Evolutionary conservation across 1,284 basidiomycete species (phyloP), one percentile per base, ranked within the genome.

Genomic region (Cutaneotrichosporon spelunceum): DNA sequence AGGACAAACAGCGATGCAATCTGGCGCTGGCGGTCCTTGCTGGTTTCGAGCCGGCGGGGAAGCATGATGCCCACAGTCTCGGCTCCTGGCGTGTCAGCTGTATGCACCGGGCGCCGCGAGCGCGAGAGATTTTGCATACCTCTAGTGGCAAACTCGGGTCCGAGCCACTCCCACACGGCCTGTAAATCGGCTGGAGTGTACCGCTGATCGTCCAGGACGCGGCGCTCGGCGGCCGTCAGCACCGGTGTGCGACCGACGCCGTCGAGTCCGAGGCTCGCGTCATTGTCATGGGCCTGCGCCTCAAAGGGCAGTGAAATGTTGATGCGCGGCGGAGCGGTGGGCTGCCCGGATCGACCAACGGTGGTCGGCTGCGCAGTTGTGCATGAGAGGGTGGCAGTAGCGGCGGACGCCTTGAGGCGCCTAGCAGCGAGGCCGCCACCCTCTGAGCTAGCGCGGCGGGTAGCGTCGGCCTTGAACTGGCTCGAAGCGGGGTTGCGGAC

Each of bases 31-130:
- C 61, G 57, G 42, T 65, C 65, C 26, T 52, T 52, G 60, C 68
- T 65, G 6, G 63, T 34, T 16, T 65, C 44, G 13, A 62, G 45
- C 7, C 63, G 64, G 42, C 63, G 61, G 3, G 72, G 69, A 1
- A 74, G 66, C 68, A 76, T 67, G 48, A 76, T 66, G 3, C 72
- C 70, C n/a, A 60, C 59, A 4, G 64, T 65, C 47, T 69, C 64
- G 26, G 68, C 61, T 49, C 68, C 71, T 72, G 53, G 21, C 19
- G 55, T 63, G 54, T 60, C 53, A 60, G 58, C 58, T 23, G n/a
- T 19, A 42, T 42, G 39, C 47, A 48, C 47, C 16, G 27, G 30
- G 33, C 19, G 52, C 21, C 30, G 11, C n/a, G 3, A 30, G 3
- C 52, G 19, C 26, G 48, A 7, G 2, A 50, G 48, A 50, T 30